Conservation (phyloP, 2,329 filamentous ascomycete genomes). For the Colletotrichum cereale region DNA sequence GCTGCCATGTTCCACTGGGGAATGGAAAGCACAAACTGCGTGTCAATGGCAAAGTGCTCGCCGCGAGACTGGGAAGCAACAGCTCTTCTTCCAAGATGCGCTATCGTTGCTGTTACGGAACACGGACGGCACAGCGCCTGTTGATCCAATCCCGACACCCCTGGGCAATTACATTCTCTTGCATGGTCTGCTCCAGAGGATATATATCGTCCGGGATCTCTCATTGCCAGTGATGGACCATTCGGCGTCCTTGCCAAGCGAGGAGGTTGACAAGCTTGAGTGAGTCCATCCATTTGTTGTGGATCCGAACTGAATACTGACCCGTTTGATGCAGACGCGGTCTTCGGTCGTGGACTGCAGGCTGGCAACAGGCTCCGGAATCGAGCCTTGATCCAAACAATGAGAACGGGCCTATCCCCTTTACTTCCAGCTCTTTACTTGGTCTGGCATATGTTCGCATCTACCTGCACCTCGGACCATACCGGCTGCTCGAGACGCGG, state of each 20-base stretch:
- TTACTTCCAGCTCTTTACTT: constrained; percentile 60
- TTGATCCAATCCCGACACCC: constrained; percentile 52
- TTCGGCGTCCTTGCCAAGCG: constrained; percentile 48
- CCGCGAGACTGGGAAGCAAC: constrained; percentile 47
- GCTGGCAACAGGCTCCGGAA: constrained; percentile 55
- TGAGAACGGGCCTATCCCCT: constrained; percentile 55
- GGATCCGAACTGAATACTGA: background rate
- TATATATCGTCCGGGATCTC: constrained; percentile 54
- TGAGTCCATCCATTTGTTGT: constrained; percentile 37
- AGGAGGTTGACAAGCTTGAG: constrained; percentile 54
- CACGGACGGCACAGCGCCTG: constrained; percentile 44
- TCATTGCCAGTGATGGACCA: constrained; percentile 51
- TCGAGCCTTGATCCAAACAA: constrained; percentile 56
- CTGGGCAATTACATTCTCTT: constrained; percentile 54
- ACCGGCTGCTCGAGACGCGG: constrained; percentile 57
- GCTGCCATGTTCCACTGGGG: constrained; percentile 51
- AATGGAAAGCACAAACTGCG: constrained; percentile 52
- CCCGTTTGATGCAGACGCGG: constrained; percentile 45
- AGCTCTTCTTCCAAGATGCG: constrained; percentile 53
- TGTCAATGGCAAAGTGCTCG: constrained; percentile 47
- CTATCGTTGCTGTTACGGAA: constrained; percentile 50
- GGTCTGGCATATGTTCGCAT: constrained; percentile 61
- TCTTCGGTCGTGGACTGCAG: constrained; percentile 53
- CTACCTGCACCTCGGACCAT: constrained; percentile 58
- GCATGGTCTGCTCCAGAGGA: constrained; percentile 53